A percentile compares a stretch with the other conserved stretches of the same genome.
Evolutionary conservation across 2,329 filamentous ascomycete genomes (phyloP).

Genomic region (Myriosclerotinia duriaeana): DNA sequence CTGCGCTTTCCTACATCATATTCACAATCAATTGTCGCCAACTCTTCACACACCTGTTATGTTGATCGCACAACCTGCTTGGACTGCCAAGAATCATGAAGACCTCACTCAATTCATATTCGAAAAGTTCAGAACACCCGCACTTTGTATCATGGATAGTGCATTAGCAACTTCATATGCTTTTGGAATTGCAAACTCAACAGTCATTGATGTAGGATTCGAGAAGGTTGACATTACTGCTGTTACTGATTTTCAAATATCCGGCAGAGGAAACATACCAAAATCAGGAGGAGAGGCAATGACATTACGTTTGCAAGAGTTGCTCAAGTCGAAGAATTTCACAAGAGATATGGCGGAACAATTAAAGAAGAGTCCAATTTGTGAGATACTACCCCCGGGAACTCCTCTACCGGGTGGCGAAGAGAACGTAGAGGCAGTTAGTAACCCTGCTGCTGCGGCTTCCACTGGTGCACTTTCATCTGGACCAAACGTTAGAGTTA

Average conservation of each 20-base stretch:
- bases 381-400: slow-evolving; percentile 63
- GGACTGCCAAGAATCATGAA: slow-evolving; percentile 86
- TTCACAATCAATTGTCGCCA: slow-evolving; percentile 84
- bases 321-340: slow-evolving; percentile 62
- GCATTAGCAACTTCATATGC: slow-evolving; percentile 86
- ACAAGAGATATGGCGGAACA: slow-evolving; percentile 68
- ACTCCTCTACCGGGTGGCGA: slow-evolving; percentile 46
- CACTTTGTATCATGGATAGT: slow-evolving; percentile 85
- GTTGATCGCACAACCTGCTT: slow-evolving; percentile 84
- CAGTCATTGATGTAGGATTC: slow-evolving; percentile 86
- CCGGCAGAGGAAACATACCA: slow-evolving; percentile 60
- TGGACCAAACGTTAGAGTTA: slow-evolving; percentile 41
- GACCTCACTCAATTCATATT: slow-evolving; percentile 91
- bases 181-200: slow-evolving; percentile 70
- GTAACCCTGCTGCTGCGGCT: slow-evolving; percentile 40
- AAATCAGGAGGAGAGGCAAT: slow-evolving; percentile 83
- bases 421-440: slow-evolving; percentile 45
- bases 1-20: slow-evolving; percentile 87
- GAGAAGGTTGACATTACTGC: slow-evolving; percentile 92
- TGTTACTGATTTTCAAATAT: slow-evolving; percentile 77
- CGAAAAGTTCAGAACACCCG: slow-evolving; percentile 93
- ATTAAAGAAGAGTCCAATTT: slow-evolving; percentile 64
- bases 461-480: slow-evolving; percentile 39
- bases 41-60: slow-evolving; percentile 94
- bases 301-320: slow-evolving; percentile 68